These are phyloP conservation scores for Daldinia childiae DNA, from an alignment of 495 filamentous ascomycete species.

Conservation along the genomic window DNA sequence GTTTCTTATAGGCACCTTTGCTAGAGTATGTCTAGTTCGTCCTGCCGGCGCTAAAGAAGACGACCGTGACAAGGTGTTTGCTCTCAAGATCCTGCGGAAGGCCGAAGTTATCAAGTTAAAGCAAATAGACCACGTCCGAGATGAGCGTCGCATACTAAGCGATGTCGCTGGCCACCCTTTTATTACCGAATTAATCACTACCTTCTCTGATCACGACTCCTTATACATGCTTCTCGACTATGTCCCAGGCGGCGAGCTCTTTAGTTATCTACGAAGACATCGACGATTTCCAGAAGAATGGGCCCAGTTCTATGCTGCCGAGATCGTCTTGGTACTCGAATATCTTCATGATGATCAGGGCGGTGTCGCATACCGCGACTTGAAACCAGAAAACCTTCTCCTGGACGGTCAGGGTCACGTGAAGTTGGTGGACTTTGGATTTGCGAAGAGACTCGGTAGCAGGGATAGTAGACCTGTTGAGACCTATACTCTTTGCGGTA, in stretches of 20 bases:
- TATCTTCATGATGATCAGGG: slow-evolving; percentile 85
- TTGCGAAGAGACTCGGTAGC: slow-evolving; percentile 81
- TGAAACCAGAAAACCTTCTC: slow-evolving; percentile 97
- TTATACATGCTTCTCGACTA: slow-evolving; percentile 96
- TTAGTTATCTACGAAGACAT: slow-evolving; percentile 87
- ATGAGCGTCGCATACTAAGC: slow-evolving; percentile 87
- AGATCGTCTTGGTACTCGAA: slow-evolving; percentile 92
- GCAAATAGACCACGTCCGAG: slow-evolving; percentile 96
- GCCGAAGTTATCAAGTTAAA: slow-evolving; percentile 88
- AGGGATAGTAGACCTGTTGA: slow-evolving; percentile 66
- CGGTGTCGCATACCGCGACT: slow-evolving; percentile 90
- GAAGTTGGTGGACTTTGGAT: slow-evolving; percentile 98
- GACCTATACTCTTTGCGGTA: slow-evolving; percentile 96
- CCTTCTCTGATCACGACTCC: slow-evolving; percentile 88
- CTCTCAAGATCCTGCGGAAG: slow-evolving; percentile 93
- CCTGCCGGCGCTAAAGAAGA: slow-evolving; percentile 63
- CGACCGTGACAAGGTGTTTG: slow-evolving; percentile 78
- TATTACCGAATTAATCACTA: slow-evolving; percentile 89
- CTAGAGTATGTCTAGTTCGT: slow-evolving; percentile 88
- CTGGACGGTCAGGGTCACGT: slow-evolving; percentile 92
- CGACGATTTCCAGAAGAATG: slow-evolving; percentile 86
- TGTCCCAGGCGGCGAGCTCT: slow-evolving; percentile 93
- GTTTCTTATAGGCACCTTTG: slow-evolving; percentile 81
- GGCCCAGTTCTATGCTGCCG: slow-evolving; percentile 92
- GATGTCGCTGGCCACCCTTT: slow-evolving; percentile 93